Percentiles rank a stretch among this genome's conserved stretches.
phyloP scores from a whole-genome alignment of 495 filamentous ascomycete species.

The Penicillium nucicola region DNA sequence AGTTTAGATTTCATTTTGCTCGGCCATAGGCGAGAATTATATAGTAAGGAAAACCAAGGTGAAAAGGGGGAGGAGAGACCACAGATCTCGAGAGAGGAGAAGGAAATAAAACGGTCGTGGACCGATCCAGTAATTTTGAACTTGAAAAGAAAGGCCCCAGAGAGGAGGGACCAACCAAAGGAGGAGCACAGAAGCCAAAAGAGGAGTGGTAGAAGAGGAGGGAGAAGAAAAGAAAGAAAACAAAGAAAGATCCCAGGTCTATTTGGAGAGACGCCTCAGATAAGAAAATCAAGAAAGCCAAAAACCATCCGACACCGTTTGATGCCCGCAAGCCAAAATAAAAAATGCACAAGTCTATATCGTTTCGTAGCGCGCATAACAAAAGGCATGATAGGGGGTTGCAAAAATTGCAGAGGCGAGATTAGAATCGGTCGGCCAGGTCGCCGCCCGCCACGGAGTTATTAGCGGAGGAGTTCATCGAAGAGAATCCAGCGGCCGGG shows the following conservation, averaged over 20 bases:
- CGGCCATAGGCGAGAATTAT: conserved; percentile 20
- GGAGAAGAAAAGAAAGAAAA: conserved; percentile 12
- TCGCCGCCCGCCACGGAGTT: conserved; percentile 47
- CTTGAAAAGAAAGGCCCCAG: neutral
- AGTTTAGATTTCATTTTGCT: conserved; percentile 10
- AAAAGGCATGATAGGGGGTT: conserved; percentile 17
- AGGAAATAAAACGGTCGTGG: conserved; percentile 8
- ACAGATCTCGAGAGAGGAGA: conserved; percentile 26
- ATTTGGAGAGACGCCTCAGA: conserved; percentile 34
- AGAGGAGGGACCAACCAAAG: conserved; percentile 7
- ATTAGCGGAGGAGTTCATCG: conserved; percentile 49
- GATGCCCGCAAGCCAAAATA: conserved; percentile 28
- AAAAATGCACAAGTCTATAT: conserved; percentile 48
- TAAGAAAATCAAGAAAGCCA: conserved; percentile 17
- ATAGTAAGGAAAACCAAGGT: conserved; percentile 8
- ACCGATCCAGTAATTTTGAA: neutral
- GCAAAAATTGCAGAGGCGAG: neutral
- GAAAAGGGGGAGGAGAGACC: conserved; percentile 19
- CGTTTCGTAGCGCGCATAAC: conserved; percentile 42
- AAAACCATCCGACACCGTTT: conserved; percentile 28
- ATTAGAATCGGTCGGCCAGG: conserved; percentile 39
- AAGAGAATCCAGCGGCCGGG: conserved; percentile 57
- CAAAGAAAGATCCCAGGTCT: conserved; percentile 30
- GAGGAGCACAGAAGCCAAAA: conserved; percentile 14
- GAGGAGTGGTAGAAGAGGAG: too few species aligned